Evolutionary conservation across 2,329 filamentous ascomycete species (phyloP), one percentile per base, ranked within the genome.

Genomic region (Trichocomaceae sp.): DNA sequence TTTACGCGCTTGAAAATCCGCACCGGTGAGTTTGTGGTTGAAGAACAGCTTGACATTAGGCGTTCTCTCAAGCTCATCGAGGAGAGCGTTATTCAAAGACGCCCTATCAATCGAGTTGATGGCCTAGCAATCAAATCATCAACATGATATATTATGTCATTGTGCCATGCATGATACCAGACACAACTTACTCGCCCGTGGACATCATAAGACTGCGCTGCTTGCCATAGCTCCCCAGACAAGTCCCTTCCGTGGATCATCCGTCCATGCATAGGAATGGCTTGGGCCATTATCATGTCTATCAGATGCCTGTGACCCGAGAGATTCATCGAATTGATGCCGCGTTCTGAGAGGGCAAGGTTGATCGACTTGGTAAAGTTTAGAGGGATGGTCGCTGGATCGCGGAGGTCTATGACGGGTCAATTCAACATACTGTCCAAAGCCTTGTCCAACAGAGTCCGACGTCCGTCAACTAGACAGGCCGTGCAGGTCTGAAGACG

Each of bases 351-450:
- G 0, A 99, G 78, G 20, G 93, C 92, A 54, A 99, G 76, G 67
- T 99, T 99, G 77, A 99, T 99, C n/a, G 93, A 97, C 70, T 90
- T 95, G 58, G 91, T 95, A 68, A 96, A 96, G 72, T 96, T 96
- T 58, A 97, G 79, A 2, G 92, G 91, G 29, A 85, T 84, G 0
- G 88, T 96, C 2, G 83, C 81, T 2, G 87, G 85, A 68, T 95
- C 85, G 41, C 93, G 85, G 48, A 97, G 84, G 75, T 99, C 93
- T 97, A 60, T 37, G 35, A 45, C 22, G 4, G 12, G 12, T 50
- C 22, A 26, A 26, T n/a, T 50, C 20, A 42, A 17, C 7, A 42
- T 12, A 23, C 12, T 15, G 39, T 26, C 23, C 4, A 26, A 26
- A 7, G 23, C 23, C 19, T 19, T 9, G 46, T 20, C 9, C 37